These are phyloP conservation scores for Debaryomycetaceae sp. DNA, from an alignment of 1,139 yeast genomes.

Conservation along the genomic window DNA sequence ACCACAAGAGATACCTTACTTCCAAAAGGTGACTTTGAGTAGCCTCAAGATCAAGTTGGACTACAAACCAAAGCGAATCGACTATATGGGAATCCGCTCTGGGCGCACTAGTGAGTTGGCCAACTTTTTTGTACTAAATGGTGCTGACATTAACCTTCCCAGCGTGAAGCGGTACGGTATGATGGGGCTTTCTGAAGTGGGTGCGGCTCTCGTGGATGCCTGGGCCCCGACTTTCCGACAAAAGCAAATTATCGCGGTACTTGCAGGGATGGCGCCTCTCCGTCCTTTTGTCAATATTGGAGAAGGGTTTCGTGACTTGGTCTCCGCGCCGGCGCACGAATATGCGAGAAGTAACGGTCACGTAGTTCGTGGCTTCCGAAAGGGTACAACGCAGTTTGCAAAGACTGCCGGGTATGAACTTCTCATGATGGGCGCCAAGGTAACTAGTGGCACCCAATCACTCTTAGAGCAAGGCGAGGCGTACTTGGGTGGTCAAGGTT, in stretches of 20 bases:
- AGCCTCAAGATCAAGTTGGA: slow-evolving; percentile 64
- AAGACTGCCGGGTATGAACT: slow-evolving; percentile 74
- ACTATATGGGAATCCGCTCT: slow-evolving; percentile 71
- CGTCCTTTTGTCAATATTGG: slow-evolving; percentile 71
- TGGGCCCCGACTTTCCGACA: slow-evolving; percentile 86
- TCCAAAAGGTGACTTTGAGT: slow-evolving; percentile 58
- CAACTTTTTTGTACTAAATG: slow-evolving; percentile 83
- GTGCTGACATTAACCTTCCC: slow-evolving; percentile 58
- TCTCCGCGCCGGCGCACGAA: slow-evolving; percentile 65
- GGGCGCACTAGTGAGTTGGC: slow-evolving; percentile 82
- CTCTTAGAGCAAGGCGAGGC: slow-evolving; percentile 74
- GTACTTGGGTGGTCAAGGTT: slow-evolving; percentile 58
- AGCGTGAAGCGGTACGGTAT: slow-evolving; percentile 63
- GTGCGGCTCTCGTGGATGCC: slow-evolving; percentile 42
- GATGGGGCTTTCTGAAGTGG: slow-evolving; percentile 57
- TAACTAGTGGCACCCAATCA: slow-evolving; percentile 85
- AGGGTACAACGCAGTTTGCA: slow-evolving; percentile 71
- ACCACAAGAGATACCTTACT: slow-evolving; percentile 50
- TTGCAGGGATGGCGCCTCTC: slow-evolving; percentile 73
- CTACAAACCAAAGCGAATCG: slow-evolving; percentile 85
- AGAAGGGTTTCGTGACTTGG: slow-evolving; percentile 62
- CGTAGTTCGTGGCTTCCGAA: slow-evolving; percentile 57
- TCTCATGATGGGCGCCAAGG: slow-evolving; percentile 69
- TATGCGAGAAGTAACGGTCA: slow-evolving; percentile 59
- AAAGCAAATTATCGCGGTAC: slow-evolving; percentile 66